Evolutionary conservation across 495 filamentous ascomycete species (phyloP).

Genomic region (Hypomontagnella submonticulosa): DNA sequence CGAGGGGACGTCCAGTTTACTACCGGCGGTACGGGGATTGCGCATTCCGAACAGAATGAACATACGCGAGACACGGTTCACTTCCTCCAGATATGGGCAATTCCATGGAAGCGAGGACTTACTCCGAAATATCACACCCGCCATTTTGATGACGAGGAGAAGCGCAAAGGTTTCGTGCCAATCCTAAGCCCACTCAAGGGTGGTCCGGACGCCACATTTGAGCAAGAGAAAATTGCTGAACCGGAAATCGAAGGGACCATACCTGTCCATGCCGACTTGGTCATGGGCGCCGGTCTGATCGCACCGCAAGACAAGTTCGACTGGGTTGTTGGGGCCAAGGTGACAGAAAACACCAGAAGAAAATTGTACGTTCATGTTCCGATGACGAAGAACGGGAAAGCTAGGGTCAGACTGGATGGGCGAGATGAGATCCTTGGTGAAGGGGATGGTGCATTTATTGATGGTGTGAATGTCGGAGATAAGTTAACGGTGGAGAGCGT

Average conservation of each 20-base stretch:
- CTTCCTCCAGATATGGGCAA: slow-evolving; percentile 85
- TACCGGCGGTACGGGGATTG: slow-evolving; percentile 79
- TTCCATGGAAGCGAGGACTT: slow-evolving; percentile 75
- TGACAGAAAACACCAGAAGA: slow-evolving; percentile 62
- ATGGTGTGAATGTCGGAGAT: slow-evolving; percentile 65
- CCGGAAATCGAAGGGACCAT: slow-evolving; percentile 71
- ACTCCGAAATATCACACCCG: slow-evolving; percentile 76
- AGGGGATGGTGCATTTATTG: slow-evolving; percentile 81
- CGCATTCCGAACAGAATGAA: slow-evolving; percentile 81
- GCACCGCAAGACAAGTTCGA: slow-evolving; percentile 63
- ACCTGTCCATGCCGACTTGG: slow-evolving; percentile 81
- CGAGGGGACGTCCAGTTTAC: slow-evolving; percentile 87
- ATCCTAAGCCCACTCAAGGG: slow-evolving; percentile 78
- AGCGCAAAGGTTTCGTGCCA: slow-evolving; percentile 71
- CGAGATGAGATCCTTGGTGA: slow-evolving; percentile 73
- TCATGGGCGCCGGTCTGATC: slow-evolving; percentile 79
- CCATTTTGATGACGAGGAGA: slow-evolving; percentile 73
- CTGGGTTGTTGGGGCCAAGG: slow-evolving; percentile 69
- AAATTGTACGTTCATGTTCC: slow-evolving; percentile 82
- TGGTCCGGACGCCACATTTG: slow-evolving; percentile 65
- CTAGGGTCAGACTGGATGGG: slow-evolving; percentile 71
- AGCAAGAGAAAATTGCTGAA: slow-evolving; percentile 68
- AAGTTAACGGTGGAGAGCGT: slow-evolving; percentile 69
- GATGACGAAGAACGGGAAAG: slow-evolving; percentile 76
- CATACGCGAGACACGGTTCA: slow-evolving; percentile 71